Evolutionary conservation across 257 asterid species (phyloP).

Genomic region (Knoxia roxburghii): DNA sequence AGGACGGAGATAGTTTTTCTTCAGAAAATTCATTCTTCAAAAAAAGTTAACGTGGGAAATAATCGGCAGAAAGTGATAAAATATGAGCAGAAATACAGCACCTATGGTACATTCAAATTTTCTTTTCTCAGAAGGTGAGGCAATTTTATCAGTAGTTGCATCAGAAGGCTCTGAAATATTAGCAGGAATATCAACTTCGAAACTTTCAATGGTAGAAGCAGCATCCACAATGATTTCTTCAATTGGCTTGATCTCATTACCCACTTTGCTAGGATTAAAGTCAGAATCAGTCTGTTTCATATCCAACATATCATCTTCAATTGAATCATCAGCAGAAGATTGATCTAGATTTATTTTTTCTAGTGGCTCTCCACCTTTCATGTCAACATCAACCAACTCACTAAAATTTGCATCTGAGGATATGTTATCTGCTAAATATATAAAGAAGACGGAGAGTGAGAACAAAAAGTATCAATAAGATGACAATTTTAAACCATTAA

Average conservation of each 20-base stretch:
- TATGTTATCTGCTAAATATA: background rate
- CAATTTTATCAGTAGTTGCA: slow-evolving; percentile 14
- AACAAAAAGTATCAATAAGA: background rate
- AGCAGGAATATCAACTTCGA: slow-evolving; percentile 15
- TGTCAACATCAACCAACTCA: slow-evolving; percentile 16
- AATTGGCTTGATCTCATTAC: slow-evolving; percentile 11
- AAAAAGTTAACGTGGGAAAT: background rate
- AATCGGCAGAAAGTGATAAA: background rate
- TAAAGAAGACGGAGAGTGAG: background rate
- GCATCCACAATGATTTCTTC: slow-evolving; percentile 13
- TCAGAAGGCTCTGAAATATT: slow-evolving; percentile 13
- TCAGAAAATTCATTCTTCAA: background rate
- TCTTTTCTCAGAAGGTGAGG: slow-evolving; percentile 23
- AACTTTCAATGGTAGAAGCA: slow-evolving; percentile 13
- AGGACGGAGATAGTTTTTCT: too few species aligned
- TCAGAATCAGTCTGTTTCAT: slow-evolving; percentile 20
- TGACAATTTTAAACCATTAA: background rate
- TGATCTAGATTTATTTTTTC: slow-evolving; percentile 35
- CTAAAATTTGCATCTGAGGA: slow-evolving; percentile 8
- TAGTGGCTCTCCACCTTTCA: slow-evolving; percentile 25
- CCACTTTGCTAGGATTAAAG: slow-evolving; percentile 16
- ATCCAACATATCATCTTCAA: slow-evolving; percentile 34
- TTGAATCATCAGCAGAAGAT: slow-evolving; percentile 37
- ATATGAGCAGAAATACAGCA: background rate
- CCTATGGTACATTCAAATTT: slow-evolving; percentile 26